These are phyloP conservation scores for Chaetomium tenue DNA, from an alignment of 495 filamentous ascomycete species.

Conservation along the genomic window DNA sequence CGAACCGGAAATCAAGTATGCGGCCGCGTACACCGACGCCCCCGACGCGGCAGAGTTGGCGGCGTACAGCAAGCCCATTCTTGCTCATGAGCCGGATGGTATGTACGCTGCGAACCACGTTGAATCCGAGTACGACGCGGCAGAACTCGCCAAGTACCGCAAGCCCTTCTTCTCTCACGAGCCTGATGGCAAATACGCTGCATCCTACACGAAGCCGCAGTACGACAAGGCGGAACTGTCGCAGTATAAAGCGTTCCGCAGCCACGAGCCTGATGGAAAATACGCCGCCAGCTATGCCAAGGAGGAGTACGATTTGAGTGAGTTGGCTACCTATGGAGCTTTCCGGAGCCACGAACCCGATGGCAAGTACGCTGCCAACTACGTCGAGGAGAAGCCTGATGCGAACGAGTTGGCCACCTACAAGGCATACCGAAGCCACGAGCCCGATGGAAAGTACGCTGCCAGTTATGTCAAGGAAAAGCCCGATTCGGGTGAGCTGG, in stretches of 20 bases:
- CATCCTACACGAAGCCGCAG: constrained; percentile 18
- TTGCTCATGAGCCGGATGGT: constrained; percentile 37
- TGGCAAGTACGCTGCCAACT: constrained; percentile 19
- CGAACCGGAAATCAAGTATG: constrained; percentile 25
- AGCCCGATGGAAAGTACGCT: constrained; percentile 26
- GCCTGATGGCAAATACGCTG: constrained; percentile 33
- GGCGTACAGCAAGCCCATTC: constrained; percentile 35
- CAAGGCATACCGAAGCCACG: constrained; percentile 16
- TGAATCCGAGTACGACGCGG: not conserved
- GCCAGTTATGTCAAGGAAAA: not conserved
- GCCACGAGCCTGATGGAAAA: constrained; percentile 17
- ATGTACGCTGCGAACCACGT: constrained; percentile 31
- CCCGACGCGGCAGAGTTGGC: constrained; percentile 28
- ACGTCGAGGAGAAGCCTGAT: not conserved
- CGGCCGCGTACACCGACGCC: constrained; percentile 11
- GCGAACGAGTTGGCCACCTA: constrained; percentile 1
- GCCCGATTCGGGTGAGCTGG: constrained; percentile 6
- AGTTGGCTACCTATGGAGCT: constrained; percentile 20
- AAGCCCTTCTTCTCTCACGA: constrained; percentile 36
- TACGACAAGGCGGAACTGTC: constrained; percentile 12
- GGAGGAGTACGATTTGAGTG: not conserved
- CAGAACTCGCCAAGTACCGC: constrained; percentile 22
- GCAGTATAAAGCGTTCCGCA: constrained; percentile 10
- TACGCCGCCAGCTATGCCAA: constrained; percentile 3
- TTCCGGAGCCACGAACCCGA: constrained; percentile 27